Base-by-base conservation (phyloP, 75 land plant species). In the Larix kaempferi region DNA sequence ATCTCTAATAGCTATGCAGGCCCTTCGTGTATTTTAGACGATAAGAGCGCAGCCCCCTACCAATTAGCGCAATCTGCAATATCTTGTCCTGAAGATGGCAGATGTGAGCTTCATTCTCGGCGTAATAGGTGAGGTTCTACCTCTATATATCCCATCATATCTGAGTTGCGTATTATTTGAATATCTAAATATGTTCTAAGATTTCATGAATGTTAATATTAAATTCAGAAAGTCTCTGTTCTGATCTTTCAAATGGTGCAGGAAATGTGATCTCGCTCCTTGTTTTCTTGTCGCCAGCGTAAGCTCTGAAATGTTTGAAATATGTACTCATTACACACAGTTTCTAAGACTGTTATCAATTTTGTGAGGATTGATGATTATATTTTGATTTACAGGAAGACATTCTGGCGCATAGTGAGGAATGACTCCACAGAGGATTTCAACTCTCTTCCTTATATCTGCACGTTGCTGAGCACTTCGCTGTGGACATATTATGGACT, bases 211-310 rank as follows among this genome's bases (percentile, higher is more conserved):
- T 44, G 49, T 44, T 44, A 6, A 44, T 7, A 44, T 44, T 44
- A 44, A 25, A 52, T 16, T 74, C 29, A 59, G 17, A 76, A 11
- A 35, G 21, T 44, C 63, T 59, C 25, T 25, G 22, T 11, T 62
- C 17, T 76, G 58, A 19, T 25, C 22, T 78, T 80, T 89, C 88
- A 49, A 49, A 49, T 49, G 54, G 29, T 76, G 81, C 88, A 91
- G 95, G 95, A 22, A 93, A 93, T 69, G 67, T 87, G 4, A 86
- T 91, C 59, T 85, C 94, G 1, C 60, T 91, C 95, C 79, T 91
- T 22, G 84, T 92, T 44, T 92, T 92, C 73, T 49, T 81, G 27
- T 88, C 95, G 57, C 95, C 95, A 37, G 73, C 85, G 95, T 92
- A 80, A 92, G 12, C 54, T 49, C 12, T 49, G 2, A 49, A 49